Conservation (phyloP, 75 land plant species). For the Chamaecyparis obtusa region DNA sequence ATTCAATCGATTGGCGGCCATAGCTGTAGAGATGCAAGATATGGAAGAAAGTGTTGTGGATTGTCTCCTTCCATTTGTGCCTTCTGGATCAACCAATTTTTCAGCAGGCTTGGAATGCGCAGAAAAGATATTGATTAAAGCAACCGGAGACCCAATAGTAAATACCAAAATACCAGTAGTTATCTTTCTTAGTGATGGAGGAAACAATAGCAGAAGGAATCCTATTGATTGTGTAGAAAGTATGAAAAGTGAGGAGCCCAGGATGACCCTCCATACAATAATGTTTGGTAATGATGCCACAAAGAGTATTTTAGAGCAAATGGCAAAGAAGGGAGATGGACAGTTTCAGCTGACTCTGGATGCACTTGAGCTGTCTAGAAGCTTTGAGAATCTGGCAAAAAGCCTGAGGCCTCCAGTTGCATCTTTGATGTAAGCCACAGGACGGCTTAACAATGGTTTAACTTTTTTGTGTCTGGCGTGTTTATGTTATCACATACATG, state of each 20-base stretch:
- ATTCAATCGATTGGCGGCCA: not conserved
- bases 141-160: conserved; percentile 13
- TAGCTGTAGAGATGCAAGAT: not conserved
- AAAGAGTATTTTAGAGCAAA: conserved; percentile 12
- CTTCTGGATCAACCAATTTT: conserved; percentile 23
- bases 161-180: conserved; percentile 19
- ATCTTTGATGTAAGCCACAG: conserved; percentile 2
- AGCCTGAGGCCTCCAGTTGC: conserved; percentile 27
- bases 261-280: conserved; percentile 24
- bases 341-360: conserved; percentile 26
- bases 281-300: conserved; percentile 28
- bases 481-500: too few species aligned
- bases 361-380: conserved; percentile 25
- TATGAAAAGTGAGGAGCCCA: conserved; percentile 15
- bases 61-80: conserved; percentile 6
- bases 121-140: not conserved
- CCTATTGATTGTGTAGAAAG: conserved; percentile 14
- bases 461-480: too few species aligned
- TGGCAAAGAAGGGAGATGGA: conserved; percentile 29
- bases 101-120: conserved; percentile 10
- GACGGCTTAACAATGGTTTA: not conserved
- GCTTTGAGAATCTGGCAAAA: conserved; percentile 6
- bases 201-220: conserved; percentile 22
- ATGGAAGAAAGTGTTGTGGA: not conserved
- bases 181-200: conserved; percentile 32